These are phyloP conservation scores for Kazachstania africana DNA, from an alignment of 805 yeast genomes.

Conservation along the genomic window DNA sequence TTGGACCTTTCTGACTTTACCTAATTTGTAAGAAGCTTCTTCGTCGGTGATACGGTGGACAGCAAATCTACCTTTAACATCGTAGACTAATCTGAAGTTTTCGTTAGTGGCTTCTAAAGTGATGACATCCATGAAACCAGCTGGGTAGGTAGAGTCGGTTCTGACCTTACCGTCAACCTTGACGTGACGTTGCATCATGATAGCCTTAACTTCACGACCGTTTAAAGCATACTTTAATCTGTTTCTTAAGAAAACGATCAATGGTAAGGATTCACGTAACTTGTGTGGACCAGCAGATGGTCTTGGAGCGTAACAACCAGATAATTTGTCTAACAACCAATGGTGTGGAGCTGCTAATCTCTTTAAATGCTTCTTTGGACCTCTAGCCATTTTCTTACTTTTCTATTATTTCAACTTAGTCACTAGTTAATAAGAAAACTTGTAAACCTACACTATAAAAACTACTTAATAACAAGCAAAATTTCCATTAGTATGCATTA, in stretches of 20 bases:
- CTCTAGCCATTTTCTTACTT: constrained; percentile 55
- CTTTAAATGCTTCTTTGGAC: constrained; percentile 96
- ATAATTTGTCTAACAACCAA: constrained; percentile 99
- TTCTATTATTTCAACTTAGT: constrained; percentile 6
- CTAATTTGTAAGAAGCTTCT: constrained; percentile 97
- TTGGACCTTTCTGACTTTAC: constrained; percentile 95
- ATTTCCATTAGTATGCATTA: no score
- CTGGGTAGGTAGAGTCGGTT: constrained; percentile 97
- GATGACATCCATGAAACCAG: constrained; percentile 99
- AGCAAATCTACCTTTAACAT: constrained; percentile 97
- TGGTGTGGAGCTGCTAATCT: constrained; percentile 99
- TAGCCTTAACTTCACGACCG: constrained; percentile 98
- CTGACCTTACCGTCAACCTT: constrained; percentile 98
- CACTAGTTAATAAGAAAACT: no score
- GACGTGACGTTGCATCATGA: constrained; percentile 95
- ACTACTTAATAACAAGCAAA: no score
- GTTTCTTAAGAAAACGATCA: constrained; percentile 94
- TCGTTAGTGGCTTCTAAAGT: constrained; percentile 96
- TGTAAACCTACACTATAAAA: no score
- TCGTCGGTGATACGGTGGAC: constrained; percentile 99
- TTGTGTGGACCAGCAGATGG: constrained; percentile 99
- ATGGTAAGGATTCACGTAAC: constrained; percentile 95
- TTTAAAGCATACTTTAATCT: constrained; percentile 97
- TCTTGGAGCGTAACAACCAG: constrained; percentile 99
- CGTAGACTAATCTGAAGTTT: constrained; percentile 98